Conservation (phyloP, 208 protist species). For the Giardia duodenalis region DNA sequence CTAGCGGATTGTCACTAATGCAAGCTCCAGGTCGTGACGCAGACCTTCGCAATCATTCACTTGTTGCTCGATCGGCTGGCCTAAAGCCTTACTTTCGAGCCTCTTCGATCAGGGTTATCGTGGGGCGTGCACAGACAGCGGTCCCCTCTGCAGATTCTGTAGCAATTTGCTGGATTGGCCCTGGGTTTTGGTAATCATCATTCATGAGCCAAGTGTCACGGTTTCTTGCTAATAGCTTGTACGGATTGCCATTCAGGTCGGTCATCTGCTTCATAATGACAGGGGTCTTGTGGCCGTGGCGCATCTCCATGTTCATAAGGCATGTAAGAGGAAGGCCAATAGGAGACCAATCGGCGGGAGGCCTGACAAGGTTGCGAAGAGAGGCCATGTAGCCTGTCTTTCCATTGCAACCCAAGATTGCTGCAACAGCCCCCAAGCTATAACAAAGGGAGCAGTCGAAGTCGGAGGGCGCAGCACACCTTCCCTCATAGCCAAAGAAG, state of each 20-base stretch:
- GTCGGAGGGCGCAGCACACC: constrained; percentile 49
- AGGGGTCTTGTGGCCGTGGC: constrained; percentile 38
- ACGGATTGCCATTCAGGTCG: constrained; percentile 39
- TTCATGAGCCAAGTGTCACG: constrained; percentile 36
- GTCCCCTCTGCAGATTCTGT: background rate
- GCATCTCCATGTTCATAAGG: constrained; percentile 46
- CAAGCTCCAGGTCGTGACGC: too few relatives aligned
- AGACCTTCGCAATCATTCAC: too few relatives aligned
- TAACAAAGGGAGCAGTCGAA: constrained; percentile 56
- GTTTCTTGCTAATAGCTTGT: constrained; percentile 32
- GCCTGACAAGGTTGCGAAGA: constrained; percentile 35
- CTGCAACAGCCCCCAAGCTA: constrained; percentile 46
- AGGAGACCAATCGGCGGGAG: constrained; percentile 41
- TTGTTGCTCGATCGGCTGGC: too few relatives aligned
- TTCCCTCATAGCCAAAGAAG: constrained; percentile 58
- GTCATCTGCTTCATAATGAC: constrained; percentile 49
- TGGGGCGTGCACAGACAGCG: background rate
- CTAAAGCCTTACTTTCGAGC: background rate
- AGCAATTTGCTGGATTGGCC: constrained; percentile 36
- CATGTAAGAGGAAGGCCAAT: constrained; percentile 47
- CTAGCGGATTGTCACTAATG: too few relatives aligned
- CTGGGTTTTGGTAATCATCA: constrained; percentile 42
- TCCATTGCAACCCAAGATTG: constrained; percentile 29
- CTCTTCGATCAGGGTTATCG: constrained; percentile 7
- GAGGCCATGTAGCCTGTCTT: constrained; percentile 49